Evolutionary conservation across 106 monocot species (phyloP).

Genomic region (Dendrobium officinale): DNA sequence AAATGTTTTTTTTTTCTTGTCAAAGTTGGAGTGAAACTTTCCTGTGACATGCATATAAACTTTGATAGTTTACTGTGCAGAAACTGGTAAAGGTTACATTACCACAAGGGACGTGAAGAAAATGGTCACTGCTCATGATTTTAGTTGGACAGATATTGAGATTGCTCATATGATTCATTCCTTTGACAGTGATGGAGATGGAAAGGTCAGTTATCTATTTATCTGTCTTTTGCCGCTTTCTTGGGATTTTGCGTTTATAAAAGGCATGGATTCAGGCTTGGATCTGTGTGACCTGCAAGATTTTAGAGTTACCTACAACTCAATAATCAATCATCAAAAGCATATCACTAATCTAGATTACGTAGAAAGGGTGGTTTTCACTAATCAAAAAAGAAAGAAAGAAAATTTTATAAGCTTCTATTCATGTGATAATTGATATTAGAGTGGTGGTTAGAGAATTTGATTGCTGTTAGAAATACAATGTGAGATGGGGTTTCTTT

Average conservation of each 20-base stretch:
- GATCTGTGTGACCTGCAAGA: not conserved
- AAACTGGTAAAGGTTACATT: conserved; percentile 66
- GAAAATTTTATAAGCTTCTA: no score
- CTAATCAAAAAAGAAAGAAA: no score
- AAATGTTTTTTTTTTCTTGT: not conserved
- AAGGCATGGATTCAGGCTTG: not conserved
- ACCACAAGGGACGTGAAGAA: conserved; percentile 47
- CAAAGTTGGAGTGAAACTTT: not conserved
- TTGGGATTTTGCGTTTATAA: not conserved
- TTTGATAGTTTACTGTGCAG: conserved; percentile 25
- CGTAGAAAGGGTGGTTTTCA: no score
- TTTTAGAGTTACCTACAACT: not conserved
- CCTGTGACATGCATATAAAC: not conserved
- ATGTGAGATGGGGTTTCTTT: no score
- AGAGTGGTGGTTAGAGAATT: no score
- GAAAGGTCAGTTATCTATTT: conserved; percentile 43
- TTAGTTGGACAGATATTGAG: conserved; percentile 69
- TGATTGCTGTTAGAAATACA: no score
- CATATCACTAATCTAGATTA: not conserved
- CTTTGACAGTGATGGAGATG: conserved; percentile 67
- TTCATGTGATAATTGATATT: no score
- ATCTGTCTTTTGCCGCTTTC: not conserved
- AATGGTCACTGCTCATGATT: conserved; percentile 72
- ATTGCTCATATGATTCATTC: conserved; percentile 67
- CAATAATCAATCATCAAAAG: not conserved